Conservation (phyloP, 23 red algal genomes). For the Chondrus crispus region DNA sequence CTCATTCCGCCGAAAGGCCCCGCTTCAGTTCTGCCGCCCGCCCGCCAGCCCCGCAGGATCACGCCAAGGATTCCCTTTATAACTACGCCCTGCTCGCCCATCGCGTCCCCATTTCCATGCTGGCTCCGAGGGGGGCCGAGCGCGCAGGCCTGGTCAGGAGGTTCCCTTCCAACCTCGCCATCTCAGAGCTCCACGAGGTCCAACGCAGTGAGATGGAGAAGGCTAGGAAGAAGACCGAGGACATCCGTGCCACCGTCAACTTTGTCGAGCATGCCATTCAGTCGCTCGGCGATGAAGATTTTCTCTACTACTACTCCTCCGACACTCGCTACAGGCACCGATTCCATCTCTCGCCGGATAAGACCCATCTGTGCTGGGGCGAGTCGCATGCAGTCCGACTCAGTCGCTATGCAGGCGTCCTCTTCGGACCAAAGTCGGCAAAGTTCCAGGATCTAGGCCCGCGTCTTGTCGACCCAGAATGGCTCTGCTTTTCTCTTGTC, state of each 20-base stretch:
- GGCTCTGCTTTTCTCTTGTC: conserved; percentile 82
- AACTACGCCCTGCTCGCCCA: conserved; percentile 49
- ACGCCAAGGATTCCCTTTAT: conserved; percentile 42
- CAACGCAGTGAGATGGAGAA: conserved; percentile 15
- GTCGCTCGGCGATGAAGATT: conserved; percentile 47
- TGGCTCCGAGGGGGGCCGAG: conserved; percentile 29
- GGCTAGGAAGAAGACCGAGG: conserved; percentile 6
- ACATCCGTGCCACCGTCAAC: conserved; percentile 44
- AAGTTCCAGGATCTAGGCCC: conserved; percentile 56
- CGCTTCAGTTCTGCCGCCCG: not conserved
- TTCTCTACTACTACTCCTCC: conserved; percentile 52
- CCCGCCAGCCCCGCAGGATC: not conserved
- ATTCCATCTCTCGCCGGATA: conserved; percentile 47
- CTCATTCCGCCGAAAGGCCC: not conserved
- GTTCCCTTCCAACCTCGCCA: conserved; percentile 43
- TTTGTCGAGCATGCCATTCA: conserved; percentile 41
- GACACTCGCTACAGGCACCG: conserved; percentile 34
- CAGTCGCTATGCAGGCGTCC: conserved; percentile 46
- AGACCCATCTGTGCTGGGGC: conserved; percentile 47
- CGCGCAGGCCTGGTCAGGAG: not conserved
- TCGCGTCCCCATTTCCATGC: conserved; percentile 41
- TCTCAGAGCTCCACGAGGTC: conserved; percentile 48
- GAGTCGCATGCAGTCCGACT: conserved; percentile 36
- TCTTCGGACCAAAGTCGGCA: conserved; percentile 67
- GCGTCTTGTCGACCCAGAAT: conserved; percentile 66